phyloP scores from a whole-genome alignment of 768 basidiomycete species.

The Podaxis sp. region DNA sequence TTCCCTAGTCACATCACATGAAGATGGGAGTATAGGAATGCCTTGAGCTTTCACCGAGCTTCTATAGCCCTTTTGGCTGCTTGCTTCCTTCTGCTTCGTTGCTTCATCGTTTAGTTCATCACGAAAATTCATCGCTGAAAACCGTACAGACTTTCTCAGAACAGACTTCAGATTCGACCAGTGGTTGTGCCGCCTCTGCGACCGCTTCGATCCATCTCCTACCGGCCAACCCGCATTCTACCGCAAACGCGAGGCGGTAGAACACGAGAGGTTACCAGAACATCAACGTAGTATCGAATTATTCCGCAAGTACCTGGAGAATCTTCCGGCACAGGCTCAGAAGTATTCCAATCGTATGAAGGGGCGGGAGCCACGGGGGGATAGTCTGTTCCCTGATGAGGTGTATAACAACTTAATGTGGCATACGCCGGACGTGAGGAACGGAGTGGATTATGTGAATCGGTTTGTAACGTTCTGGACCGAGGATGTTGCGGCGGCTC shows the following conservation, averaged over 20 bases:
- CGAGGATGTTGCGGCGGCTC: conserved; percentile 1
- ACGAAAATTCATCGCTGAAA: background rate
- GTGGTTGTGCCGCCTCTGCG: conserved; percentile 8
- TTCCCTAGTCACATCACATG: conserved; percentile 7
- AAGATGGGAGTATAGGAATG: background rate
- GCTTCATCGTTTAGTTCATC: background rate
- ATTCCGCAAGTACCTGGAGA: background rate
- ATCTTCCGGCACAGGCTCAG: background rate
- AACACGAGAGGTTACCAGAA: background rate
- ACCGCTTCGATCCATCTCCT: background rate
- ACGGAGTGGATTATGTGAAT: background rate
- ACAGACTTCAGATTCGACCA: conserved; percentile 6
- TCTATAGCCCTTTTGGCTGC: background rate
- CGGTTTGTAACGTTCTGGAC: conserved; percentile 6
- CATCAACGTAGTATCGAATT: background rate
- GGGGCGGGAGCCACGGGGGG: background rate
- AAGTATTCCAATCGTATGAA: background rate
- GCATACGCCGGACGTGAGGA: background rate
- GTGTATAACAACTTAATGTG: conserved; percentile 1
- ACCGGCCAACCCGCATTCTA: background rate
- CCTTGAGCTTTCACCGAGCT: background rate
- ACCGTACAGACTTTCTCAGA: background rate
- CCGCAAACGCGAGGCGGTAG: background rate
- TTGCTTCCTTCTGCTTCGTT: background rate
- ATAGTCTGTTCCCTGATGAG: background rate